A percentile compares a stretch with the other conserved stretches of the same genome.
Conservation (phyloP, 768 basidiomycete species). For the Phlebiopsis flavidoalba region DNA sequence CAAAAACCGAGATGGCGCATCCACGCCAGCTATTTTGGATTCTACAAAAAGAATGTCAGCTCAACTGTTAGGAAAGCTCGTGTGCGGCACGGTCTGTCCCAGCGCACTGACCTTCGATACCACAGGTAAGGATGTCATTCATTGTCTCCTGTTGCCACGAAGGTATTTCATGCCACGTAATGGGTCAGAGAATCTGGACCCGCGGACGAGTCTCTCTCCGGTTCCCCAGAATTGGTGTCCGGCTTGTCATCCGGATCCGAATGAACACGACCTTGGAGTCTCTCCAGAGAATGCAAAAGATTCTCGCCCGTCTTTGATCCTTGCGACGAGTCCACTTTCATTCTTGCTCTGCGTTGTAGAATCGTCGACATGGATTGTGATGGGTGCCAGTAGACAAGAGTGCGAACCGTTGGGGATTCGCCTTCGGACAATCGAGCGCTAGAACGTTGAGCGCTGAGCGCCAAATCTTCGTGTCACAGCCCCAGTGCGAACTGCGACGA, state of each 20-base stretch:
- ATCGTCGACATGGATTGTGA: neutral
- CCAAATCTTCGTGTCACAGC: neutral
- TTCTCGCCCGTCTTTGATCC: neutral
- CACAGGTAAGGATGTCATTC: constrained; percentile 67
- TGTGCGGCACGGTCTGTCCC: neutral
- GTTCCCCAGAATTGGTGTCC: neutral
- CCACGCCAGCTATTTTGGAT: constrained; percentile 57
- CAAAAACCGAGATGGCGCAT: constrained; percentile 58
- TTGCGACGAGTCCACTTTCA: neutral
- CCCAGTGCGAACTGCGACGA: neutral
- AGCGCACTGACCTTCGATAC: constrained; percentile 52
- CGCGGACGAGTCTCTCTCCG: neutral
- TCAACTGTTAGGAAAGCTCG: neutral
- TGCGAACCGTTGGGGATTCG: neutral
- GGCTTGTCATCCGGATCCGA: constrained; percentile 5
- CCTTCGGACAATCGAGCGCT: too few species aligned
- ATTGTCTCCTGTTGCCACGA: constrained; percentile 75
- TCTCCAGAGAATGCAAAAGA: constrained; percentile 1
- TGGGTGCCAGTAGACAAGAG: neutral
- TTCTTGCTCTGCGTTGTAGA: neutral
- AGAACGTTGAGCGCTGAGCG: too few species aligned
- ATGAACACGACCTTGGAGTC: constrained; percentile 8
- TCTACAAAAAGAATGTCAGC: constrained; percentile 27
- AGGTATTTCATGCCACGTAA: constrained; percentile 55
- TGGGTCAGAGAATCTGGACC: constrained; percentile 20